These are phyloP conservation scores for Ascomycota sp. DNA, from an alignment of 2,329 filamentous ascomycete species.

Conservation along the genomic window DNA sequence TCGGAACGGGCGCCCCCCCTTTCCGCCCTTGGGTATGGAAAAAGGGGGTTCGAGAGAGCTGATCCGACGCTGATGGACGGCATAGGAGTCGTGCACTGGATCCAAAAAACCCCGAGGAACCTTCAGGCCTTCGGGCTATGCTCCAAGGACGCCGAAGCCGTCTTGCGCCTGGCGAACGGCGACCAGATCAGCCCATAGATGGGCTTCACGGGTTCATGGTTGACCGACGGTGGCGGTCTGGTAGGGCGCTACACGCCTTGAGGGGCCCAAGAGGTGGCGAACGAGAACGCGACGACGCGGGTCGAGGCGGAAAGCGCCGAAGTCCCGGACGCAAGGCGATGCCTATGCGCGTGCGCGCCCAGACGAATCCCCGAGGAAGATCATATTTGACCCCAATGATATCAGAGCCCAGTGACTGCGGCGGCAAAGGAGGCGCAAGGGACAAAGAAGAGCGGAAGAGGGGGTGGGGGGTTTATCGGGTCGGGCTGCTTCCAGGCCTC, in stretches of 20 bases:
- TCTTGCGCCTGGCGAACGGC: constrained; percentile 16
- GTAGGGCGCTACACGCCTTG: constrained; percentile 16
- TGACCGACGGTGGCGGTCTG: constrained; percentile 10
- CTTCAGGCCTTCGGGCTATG: constrained; percentile 21
- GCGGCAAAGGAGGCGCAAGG: too few species aligned
- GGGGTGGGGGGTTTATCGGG: too few species aligned
- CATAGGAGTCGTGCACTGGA: constrained; percentile 16
- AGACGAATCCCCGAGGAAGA: too few species aligned
- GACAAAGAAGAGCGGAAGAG: too few species aligned
- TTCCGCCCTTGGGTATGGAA: neutral
- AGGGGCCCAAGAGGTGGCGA: too few species aligned
- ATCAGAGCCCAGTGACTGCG: too few species aligned
- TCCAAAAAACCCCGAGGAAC: constrained; percentile 15
- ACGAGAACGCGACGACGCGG: too few species aligned
- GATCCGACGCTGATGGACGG: neutral
- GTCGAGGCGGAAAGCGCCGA: too few species aligned
- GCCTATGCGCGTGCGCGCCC: too few species aligned
- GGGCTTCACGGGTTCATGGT: constrained; percentile 17
- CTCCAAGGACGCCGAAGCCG: constrained; percentile 16
- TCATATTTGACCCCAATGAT: too few species aligned
- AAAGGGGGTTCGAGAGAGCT: neutral
- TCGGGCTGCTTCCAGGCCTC: too few species aligned
- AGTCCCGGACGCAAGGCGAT: too few species aligned
- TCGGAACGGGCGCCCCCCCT: neutral
- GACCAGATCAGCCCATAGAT: constrained; percentile 10